Base-by-base conservation (phyloP, 208 protist genomes). In the Tritrichomonas foetus region DNA sequence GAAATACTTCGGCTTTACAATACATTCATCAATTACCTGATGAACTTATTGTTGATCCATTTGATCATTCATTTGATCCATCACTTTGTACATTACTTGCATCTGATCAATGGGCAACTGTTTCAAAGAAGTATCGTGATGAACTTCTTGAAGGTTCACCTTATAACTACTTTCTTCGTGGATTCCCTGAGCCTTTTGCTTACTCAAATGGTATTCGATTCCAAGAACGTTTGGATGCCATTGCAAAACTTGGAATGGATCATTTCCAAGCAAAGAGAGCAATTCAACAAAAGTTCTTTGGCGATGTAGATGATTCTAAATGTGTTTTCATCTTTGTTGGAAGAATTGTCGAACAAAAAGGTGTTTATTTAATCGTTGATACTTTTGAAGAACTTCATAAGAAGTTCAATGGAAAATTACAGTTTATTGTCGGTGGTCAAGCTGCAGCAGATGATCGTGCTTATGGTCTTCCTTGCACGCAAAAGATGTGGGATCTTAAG, bases 21-120 rank as follows among this genome's bases (percentile, higher is more conserved):
- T 89, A 89, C n/a, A 44, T 89, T 27, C 78, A 89, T 49, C 44
- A 89, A 44, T 50, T 89, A 36, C 78, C 78, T 53, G 78, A 89
- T 89, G 78, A 89, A 47, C 16, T 89, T 14, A 89, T 89, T 5
- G 78, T 89, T 36, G 78, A 89, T 57, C 44, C 44, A 20, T 89
- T 89, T 36, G 78, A 89, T 49, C 78, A 89, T 49, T 89, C 78
- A 89, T 89, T 89, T 47, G 78, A 89, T 57, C 78, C 78, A 39
- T 89, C 78, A 33, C 47, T 89, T 27, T 89, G 41, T 36, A 47
- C 78, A 39, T 30, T 89, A 55, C 47, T 57, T 49, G 25, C 14
- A 44, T 53, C 47, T 41, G 78, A 89, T 49, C 78, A 89, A 47
- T 89, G 78, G 78, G 78, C 78, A 55, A 89, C 78, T 44, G 78